Percentiles rank a stretch among this genome's conserved stretches.
Conservation (phyloP, 345 rosid species). For the Populus tremula region DNA sequence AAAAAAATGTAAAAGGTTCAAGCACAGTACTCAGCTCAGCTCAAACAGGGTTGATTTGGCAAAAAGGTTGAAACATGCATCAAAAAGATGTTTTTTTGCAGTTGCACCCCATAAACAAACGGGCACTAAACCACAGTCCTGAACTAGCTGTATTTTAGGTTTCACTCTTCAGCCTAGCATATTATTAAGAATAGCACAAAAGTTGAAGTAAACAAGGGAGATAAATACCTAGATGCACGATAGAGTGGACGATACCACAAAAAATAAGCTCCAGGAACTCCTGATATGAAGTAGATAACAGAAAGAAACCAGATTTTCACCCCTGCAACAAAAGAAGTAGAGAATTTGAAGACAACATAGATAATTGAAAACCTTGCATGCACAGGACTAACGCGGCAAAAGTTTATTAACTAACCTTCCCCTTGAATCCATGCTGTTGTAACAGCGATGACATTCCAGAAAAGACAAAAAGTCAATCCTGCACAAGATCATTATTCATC, state of each 20-base stretch:
- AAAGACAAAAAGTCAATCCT: slow-evolving; percentile 80
- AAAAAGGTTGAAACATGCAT: too few relatives aligned
- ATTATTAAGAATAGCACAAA: background rate
- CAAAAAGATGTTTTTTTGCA: too few relatives aligned
- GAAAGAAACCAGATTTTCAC: slow-evolving; percentile 95
- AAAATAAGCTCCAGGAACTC: slow-evolving; percentile 64
- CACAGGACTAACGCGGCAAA: background rate
- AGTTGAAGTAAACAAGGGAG: background rate
- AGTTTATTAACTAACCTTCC: slow-evolving; percentile 46
- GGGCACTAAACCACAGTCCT: background rate
- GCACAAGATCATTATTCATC: slow-evolving; percentile 25
- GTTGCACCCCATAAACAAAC: too few relatives aligned
- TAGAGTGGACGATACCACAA: slow-evolving; percentile 89
- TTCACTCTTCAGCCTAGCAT: background rate
- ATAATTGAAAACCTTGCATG: background rate
- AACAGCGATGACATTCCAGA: slow-evolving; percentile 83
- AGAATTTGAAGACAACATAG: background rate
- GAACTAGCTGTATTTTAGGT: background rate
- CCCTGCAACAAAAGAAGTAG: slow-evolving; percentile 38
- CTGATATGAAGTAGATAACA: slow-evolving; percentile 79
- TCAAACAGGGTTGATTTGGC: too few relatives aligned
- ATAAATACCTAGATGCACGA: slow-evolving; percentile 73
- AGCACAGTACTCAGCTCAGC: background rate
- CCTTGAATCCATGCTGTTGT: slow-evolving; percentile 87
- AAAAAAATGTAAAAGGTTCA: background rate